Percentiles rank a stretch among this genome's conserved stretches.
These are phyloP conservation scores for Tieghemostelium lacteum DNA, from an alignment of 78 protist genomes.

Conservation along the genomic window DNA sequence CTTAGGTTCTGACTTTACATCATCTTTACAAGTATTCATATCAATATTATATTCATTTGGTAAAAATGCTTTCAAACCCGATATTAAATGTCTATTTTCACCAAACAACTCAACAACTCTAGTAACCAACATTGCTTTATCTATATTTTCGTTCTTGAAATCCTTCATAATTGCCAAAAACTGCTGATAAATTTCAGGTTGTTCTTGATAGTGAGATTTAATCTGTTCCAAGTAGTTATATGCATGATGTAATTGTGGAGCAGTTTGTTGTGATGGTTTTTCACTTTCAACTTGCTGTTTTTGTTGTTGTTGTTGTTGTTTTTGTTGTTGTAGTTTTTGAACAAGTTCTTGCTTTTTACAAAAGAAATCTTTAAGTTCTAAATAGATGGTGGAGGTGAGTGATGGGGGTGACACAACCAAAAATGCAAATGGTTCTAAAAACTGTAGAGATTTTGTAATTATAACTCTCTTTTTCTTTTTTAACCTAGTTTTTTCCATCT, in stretches of 20 bases:
- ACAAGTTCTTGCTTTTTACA: not conserved
- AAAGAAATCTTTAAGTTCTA: conserved; percentile 30
- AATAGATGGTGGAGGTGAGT: conserved; percentile 10
- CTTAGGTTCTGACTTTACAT: conserved; percentile 9
- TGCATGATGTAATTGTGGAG: conserved; percentile 90
- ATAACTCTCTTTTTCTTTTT: conserved; percentile 49
- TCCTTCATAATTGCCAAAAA: conserved; percentile 97
- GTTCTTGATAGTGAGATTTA: conserved; percentile 88
- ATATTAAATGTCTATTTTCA: conserved; percentile 89
- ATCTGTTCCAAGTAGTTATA: conserved; percentile 90
- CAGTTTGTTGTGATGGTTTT: conserved; percentile 22
- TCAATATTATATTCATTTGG: conserved; percentile 94
- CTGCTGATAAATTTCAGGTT: conserved; percentile 92
- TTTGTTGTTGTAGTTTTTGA: too few relatives aligned
- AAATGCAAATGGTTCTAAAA: conserved; percentile 47
- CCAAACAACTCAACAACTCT: conserved; percentile 90
- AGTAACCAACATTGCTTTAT: conserved; percentile 93
- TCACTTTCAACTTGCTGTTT: conserved; percentile 6
- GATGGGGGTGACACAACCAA: conserved; percentile 32
- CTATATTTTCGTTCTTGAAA: conserved; percentile 91
- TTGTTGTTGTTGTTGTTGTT: not conserved
- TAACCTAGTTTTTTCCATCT: not conserved
- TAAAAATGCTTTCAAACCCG: conserved; percentile 95
- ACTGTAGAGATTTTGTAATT: conserved; percentile 8
- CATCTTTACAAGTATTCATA: conserved; percentile 18